phyloP scores from a whole-genome alignment of 345 rosid species.

The Pseudoturritis turrita region DNA sequence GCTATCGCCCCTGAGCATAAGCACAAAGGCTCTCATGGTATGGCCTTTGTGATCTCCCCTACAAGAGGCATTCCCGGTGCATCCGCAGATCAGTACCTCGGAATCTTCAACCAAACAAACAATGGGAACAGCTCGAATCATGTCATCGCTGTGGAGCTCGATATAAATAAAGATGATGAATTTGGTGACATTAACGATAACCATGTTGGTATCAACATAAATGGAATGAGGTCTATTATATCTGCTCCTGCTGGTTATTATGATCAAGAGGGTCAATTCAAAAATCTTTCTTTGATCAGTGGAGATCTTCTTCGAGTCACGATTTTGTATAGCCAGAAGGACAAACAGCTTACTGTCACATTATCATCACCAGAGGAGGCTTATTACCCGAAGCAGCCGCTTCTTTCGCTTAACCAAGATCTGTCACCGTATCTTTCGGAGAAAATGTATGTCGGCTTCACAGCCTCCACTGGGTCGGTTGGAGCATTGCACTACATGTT shows the following conservation, averaged over 20 bases:
- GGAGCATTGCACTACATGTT: slow-evolving; percentile 38
- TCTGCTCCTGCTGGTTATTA: slow-evolving; percentile 40
- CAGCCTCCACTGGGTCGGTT: slow-evolving; percentile 42
- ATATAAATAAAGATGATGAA: slow-evolving; percentile 19
- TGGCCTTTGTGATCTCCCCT: slow-evolving; percentile 28
- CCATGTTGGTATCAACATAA: slow-evolving; percentile 61
- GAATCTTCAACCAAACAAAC: background rate
- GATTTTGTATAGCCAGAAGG: slow-evolving; percentile 38
- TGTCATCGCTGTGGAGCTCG: slow-evolving; percentile 8
- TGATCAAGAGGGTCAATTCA: slow-evolving; percentile 16
- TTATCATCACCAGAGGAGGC: slow-evolving; percentile 23
- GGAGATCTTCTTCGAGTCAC: slow-evolving; percentile 42
- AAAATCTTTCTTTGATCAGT: slow-evolving; percentile 32
- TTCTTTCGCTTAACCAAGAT: slow-evolving; percentile 38
- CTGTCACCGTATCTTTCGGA: slow-evolving; percentile 35
- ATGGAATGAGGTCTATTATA: slow-evolving; percentile 29
- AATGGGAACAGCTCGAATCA: slow-evolving; percentile 3
- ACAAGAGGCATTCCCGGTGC: slow-evolving; percentile 17
- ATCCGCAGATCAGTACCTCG: slow-evolving; percentile 14
- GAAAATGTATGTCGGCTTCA: slow-evolving; percentile 51
- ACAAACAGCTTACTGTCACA: slow-evolving; percentile 36
- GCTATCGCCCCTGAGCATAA: slow-evolving; percentile 6
- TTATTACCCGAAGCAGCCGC: slow-evolving; percentile 33
- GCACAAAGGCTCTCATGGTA: slow-evolving; percentile 15
- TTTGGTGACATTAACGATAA: slow-evolving; percentile 28